These are phyloP conservation scores for Candida andamanensis DNA, from an alignment of 805 yeast species.

Conservation along the genomic window DNA sequence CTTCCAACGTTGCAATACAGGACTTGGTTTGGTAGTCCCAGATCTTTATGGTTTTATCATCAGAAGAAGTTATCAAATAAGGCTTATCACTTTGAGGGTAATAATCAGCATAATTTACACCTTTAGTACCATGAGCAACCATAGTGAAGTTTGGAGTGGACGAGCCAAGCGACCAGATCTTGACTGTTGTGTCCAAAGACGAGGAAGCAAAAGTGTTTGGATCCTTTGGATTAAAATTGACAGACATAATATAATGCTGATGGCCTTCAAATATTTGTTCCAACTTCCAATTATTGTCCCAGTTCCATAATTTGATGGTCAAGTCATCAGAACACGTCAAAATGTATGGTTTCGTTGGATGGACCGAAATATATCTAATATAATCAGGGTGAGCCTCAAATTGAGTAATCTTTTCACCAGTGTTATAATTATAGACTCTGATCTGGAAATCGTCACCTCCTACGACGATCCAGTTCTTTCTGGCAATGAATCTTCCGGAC, in stretches of 20 bases:
- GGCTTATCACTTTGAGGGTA: constrained; percentile 98
- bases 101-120: constrained; percentile 94
- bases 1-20: constrained; percentile 89
- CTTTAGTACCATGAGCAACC: constrained; percentile 85
- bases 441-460: constrained; percentile 95
- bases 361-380: constrained; percentile 88
- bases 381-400: constrained; percentile 99
- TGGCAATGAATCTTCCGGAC: constrained; percentile 89
- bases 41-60: constrained; percentile 80
- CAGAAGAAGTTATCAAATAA: constrained; percentile 84
- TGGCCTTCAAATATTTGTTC: constrained; percentile 95
- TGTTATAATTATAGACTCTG: constrained; percentile 90
- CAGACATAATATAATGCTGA: constrained; percentile 89
- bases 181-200: constrained; percentile 92
- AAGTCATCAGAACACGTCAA: constrained; percentile 89
- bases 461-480: constrained; percentile 95
- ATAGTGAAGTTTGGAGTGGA: constrained; percentile 86
- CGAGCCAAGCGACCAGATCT: constrained; percentile 93
- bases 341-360: constrained; percentile 86
- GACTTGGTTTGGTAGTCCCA: constrained; percentile 99
- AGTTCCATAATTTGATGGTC: constrained; percentile 91
- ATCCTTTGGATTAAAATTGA: constrained; percentile 95
- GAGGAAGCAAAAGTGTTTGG: constrained; percentile 97
- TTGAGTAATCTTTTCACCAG: constrained; percentile 90
- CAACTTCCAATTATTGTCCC: constrained; percentile 90